phyloP scores from a whole-genome alignment of 2,329 filamentous ascomycete genomes.

The Exophiala phaeomuriformis region DNA sequence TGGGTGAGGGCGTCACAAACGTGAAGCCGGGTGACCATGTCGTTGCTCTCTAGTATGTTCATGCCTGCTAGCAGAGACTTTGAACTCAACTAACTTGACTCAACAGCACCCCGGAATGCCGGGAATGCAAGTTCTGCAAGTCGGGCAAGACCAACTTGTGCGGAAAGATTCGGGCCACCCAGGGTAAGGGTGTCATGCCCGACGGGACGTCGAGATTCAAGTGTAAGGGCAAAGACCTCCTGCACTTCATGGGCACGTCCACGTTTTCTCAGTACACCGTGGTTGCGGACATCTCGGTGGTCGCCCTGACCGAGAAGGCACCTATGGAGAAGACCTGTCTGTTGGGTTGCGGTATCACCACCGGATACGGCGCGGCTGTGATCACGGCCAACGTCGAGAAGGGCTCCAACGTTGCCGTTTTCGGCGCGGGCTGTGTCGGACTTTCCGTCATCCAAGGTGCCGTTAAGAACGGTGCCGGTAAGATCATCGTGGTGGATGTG shows the following conservation, averaged over 20 bases:
- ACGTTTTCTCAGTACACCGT: slow-evolving; percentile 99
- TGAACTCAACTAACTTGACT: background rate
- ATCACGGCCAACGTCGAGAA: slow-evolving; percentile 90
- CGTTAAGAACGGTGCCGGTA: slow-evolving; percentile 67
- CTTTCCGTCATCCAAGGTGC: slow-evolving; percentile 92
- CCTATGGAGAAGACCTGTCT: slow-evolving; percentile 94
- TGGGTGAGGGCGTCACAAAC: slow-evolving; percentile 89
- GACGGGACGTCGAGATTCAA: slow-evolving; percentile 93
- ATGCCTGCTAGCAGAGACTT: background rate
- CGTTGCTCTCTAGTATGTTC: slow-evolving; percentile 70
- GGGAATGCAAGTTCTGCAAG: slow-evolving; percentile 99
- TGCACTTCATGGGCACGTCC: slow-evolving; percentile 99
- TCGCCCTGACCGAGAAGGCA: slow-evolving; percentile 81
- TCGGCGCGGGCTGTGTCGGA: slow-evolving; percentile 93
- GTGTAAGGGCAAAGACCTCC: slow-evolving; percentile 86
- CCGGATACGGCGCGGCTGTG: slow-evolving; percentile 89
- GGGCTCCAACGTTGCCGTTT: slow-evolving; percentile 82
- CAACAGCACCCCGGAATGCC: slow-evolving; percentile 86
- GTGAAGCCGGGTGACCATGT: slow-evolving; percentile 93
- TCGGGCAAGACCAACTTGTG: slow-evolving; percentile 99
- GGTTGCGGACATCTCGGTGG: slow-evolving; percentile 95
- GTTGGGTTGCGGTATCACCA: slow-evolving; percentile 96
- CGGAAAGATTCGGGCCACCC: slow-evolving; percentile 95
- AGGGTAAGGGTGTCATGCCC: slow-evolving; percentile 93
- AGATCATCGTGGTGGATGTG: slow-evolving; percentile 62